Conservation (phyloP, 2,329 filamentous ascomycete genomes). For the Diplocarpon mali region DNA sequence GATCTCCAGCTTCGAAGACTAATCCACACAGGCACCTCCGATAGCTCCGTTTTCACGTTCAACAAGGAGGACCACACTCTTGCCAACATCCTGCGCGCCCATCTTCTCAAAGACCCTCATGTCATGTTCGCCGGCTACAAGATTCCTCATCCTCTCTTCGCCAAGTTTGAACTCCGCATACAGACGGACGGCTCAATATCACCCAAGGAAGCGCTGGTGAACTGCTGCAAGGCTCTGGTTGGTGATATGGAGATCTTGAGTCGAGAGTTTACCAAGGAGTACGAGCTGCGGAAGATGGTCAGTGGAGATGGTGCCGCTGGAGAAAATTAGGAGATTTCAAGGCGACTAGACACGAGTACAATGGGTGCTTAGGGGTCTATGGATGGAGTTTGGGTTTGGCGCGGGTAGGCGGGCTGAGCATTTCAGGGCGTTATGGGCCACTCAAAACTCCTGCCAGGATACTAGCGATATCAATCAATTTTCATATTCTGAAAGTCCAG, state of each 20-base stretch:
- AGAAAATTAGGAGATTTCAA: conserved; percentile 1
- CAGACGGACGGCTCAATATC: conserved; percentile 84
- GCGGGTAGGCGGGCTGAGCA: neutral
- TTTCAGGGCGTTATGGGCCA: neutral
- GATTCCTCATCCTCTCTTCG: conserved; percentile 35
- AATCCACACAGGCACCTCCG: conserved; percentile 60
- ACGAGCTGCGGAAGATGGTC: conserved; percentile 78
- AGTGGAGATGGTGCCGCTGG: conserved; percentile 28
- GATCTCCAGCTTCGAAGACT: conserved; percentile 1
- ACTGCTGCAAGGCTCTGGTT: conserved; percentile 73
- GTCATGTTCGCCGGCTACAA: conserved; percentile 92
- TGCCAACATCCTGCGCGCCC: conserved; percentile 77
- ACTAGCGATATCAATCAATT: neutral
- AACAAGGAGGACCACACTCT: conserved; percentile 97
- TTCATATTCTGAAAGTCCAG: neutral
- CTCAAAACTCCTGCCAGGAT: neutral
- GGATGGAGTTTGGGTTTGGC: conserved; percentile 1
- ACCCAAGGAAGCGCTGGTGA: conserved; percentile 78
- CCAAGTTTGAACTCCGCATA: conserved; percentile 62
- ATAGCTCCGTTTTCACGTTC: conserved; percentile 89
- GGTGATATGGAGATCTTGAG: conserved; percentile 69
- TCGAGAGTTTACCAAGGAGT: conserved; percentile 86
- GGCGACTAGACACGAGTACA: neutral
- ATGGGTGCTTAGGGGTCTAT: neutral
- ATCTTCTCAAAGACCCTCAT: conserved; percentile 73